phyloP scores from a whole-genome alignment of 805 yeast species.

The Ogataea chonburiensis region DNA sequence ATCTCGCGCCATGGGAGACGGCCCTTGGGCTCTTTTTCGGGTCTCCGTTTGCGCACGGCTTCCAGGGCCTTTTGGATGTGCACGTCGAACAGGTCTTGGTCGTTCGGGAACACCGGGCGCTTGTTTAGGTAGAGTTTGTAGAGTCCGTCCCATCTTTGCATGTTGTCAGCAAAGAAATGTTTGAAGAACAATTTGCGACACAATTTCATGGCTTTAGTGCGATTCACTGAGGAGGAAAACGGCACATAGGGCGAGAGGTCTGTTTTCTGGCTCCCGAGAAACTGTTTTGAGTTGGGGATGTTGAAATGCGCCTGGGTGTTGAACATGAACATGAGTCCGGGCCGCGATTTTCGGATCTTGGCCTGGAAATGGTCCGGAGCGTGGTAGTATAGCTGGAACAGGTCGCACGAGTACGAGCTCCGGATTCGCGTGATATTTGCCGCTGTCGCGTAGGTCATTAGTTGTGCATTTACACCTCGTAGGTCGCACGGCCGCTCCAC shows the following conservation, averaged over 20 bases:
- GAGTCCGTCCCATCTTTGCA: slow-evolving; percentile 26
- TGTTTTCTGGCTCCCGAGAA: not conserved
- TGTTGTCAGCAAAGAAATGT: slow-evolving; percentile 11
- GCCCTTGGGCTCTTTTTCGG: slow-evolving; percentile 8
- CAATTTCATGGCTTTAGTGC: slow-evolving; percentile 24
- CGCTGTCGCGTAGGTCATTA: slow-evolving; percentile 16
- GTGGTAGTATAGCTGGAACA: slow-evolving; percentile 25
- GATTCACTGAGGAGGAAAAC: slow-evolving; percentile 27
- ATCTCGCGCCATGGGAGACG: slow-evolving; percentile 24
- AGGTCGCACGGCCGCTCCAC: slow-evolving; percentile 14
- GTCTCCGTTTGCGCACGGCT: slow-evolving; percentile 13
- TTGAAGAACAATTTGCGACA: slow-evolving; percentile 21
- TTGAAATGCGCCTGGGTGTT: slow-evolving; percentile 26
- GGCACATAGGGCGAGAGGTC: slow-evolving; percentile 14
- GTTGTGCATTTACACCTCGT: slow-evolving; percentile 26
- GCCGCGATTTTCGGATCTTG: slow-evolving; percentile 33
- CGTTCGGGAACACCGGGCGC: slow-evolving; percentile 14
- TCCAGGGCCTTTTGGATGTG: slow-evolving; percentile 19
- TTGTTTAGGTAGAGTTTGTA: slow-evolving; percentile 20
- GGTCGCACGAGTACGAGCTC: slow-evolving; percentile 21
- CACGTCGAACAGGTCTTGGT: slow-evolving; percentile 12
- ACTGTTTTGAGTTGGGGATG: slow-evolving; percentile 7
- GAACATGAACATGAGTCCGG: slow-evolving; percentile 25
- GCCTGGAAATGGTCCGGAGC: slow-evolving; percentile 26
- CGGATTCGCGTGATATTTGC: slow-evolving; percentile 10